Conservation (phyloP, 768 basidiomycete genomes). For the Psilocybe azurescens region DNA sequence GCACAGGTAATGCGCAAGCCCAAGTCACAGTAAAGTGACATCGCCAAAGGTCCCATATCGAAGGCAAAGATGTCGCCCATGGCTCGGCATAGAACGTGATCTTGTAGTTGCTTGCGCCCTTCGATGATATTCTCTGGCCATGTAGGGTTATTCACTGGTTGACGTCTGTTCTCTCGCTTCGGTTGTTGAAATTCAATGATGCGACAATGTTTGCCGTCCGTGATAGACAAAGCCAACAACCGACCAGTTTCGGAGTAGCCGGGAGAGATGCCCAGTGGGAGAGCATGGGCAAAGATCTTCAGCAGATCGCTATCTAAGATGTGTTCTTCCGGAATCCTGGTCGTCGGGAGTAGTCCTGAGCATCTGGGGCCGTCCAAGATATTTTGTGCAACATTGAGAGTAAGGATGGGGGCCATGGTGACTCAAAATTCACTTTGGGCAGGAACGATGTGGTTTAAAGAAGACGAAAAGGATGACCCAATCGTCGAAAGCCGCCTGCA, state of each 20-base stretch:
- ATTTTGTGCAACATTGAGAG: constrained; percentile 19
- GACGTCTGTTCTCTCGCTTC: constrained; percentile 16
- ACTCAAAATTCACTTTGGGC: background rate
- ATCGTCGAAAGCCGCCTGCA: constrained; percentile 17
- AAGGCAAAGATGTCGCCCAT: constrained; percentile 56
- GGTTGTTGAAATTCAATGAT: constrained; percentile 39
- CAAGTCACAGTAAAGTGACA: constrained; percentile 51
- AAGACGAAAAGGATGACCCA: constrained; percentile 3
- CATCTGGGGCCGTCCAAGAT: constrained; percentile 36
- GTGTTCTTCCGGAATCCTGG: constrained; percentile 30
- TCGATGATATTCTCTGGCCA: constrained; percentile 19
- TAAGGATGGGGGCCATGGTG: background rate
- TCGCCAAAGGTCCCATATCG: constrained; percentile 53
- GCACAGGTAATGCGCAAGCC: constrained; percentile 49
- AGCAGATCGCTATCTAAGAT: constrained; percentile 28
- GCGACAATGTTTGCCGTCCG: constrained; percentile 39
- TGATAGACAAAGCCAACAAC: constrained; percentile 52
- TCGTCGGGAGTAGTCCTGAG: constrained; percentile 24
- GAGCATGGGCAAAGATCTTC: constrained; percentile 36
- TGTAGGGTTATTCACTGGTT: constrained; percentile 20
- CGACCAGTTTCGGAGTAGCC: constrained; percentile 48
- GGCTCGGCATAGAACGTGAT: constrained; percentile 49
- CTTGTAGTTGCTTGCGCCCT: constrained; percentile 38
- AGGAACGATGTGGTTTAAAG: constrained; percentile 3
- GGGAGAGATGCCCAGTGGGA: constrained; percentile 55